Percentiles rank a stretch among this genome's conserved stretches.
Evolutionary conservation across 2,329 filamentous ascomycete species (phyloP).

Genomic region (Trichophyton mentagrophytes): DNA sequence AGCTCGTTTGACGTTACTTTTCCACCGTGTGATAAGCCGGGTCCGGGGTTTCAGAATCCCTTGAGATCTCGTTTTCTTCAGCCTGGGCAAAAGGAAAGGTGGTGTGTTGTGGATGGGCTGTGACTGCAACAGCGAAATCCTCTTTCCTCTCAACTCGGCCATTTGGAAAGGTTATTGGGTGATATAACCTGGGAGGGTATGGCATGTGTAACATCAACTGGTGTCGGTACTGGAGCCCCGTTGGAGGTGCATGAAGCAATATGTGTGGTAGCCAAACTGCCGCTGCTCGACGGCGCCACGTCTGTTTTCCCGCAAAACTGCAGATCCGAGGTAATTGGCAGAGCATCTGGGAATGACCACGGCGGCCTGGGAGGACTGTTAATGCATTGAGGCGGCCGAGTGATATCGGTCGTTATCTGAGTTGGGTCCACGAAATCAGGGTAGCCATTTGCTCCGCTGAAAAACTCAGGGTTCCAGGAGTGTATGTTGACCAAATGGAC

Average conservation of each 20-base stretch:
- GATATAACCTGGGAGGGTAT: conserved; percentile 6
- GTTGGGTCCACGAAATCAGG: conserved; percentile 36
- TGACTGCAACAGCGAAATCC: background rate
- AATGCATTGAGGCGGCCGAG: conserved; percentile 20
- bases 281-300: conserved; percentile 1
- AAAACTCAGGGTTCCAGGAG: conserved; percentile 27
- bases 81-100: background rate
- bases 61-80: background rate
- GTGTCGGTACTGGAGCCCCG: background rate
- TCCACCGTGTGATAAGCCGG: background rate
- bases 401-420: conserved; percentile 32
- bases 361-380: conserved; percentile 9
- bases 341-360: conserved; percentile 6
- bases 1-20: background rate
- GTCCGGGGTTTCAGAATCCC: background rate
- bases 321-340: background rate
- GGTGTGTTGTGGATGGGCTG: background rate
- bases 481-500: conserved; percentile 31
- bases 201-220: conserved; percentile 7
- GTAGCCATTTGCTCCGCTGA: conserved; percentile 22
- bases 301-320: background rate
- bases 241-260: conserved; percentile 1
- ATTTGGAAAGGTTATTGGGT: background rate
- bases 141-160: background rate
- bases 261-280: conserved; percentile 1